These are phyloP conservation scores for Ceratocystis colombiana DNA, from an alignment of 2,329 filamentous ascomycete species.

Conservation along the genomic window DNA sequence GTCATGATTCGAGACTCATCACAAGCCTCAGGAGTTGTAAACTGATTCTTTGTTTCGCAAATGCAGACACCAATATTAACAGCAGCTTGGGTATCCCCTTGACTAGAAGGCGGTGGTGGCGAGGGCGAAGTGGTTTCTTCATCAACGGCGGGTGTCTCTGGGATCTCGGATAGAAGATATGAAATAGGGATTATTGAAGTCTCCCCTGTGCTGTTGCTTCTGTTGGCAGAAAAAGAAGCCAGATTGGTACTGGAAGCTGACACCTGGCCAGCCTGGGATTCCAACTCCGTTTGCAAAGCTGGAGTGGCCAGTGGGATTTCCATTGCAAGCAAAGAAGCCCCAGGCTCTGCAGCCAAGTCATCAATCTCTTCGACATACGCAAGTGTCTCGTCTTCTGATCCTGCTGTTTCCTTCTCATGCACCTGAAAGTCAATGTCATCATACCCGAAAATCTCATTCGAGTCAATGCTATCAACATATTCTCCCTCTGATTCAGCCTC, in stretches of 20 bases:
- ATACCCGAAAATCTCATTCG: background rate
- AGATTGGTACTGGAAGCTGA: background rate
- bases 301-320: background rate
- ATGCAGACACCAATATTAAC: background rate
- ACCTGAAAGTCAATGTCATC: background rate
- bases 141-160: background rate
- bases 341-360: background rate
- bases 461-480: background rate
- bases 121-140: background rate
- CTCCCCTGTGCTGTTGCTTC: background rate
- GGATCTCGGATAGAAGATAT: background rate
- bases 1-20: slow-evolving; percentile 10
- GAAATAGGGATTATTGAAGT: slow-evolving; percentile 1
- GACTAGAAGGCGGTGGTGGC: background rate
- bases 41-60: background rate
- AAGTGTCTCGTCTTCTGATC: background rate
- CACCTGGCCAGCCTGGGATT: background rate
- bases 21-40: background rate
- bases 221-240: background rate
- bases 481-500: background rate
- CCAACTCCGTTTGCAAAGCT: background rate
- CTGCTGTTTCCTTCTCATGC: background rate
- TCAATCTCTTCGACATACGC: background rate
- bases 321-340: too few relatives aligned
- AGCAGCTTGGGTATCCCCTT: background rate